These are phyloP conservation scores for Exophiala xenobiotica DNA, from an alignment of 2,329 filamentous ascomycete genomes.

Conservation along the genomic window DNA sequence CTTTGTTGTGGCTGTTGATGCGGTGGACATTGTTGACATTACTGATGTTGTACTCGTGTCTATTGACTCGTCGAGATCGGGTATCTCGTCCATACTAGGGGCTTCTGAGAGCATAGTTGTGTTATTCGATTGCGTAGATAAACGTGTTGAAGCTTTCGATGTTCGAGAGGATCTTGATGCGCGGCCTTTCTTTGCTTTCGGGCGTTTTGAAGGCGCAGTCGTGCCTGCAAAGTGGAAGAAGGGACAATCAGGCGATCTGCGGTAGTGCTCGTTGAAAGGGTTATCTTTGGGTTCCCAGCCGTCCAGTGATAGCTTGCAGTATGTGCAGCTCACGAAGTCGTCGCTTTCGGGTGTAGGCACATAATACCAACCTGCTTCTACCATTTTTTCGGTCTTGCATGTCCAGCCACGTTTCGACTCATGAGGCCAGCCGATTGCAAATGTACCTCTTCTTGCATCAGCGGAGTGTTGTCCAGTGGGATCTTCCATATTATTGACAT, in stretches of 20 bases:
- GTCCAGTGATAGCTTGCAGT: constrained; percentile 85
- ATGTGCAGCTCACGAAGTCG: constrained; percentile 87
- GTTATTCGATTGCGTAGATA: constrained; percentile 52
- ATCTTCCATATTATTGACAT: constrained; percentile 65
- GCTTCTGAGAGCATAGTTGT: constrained; percentile 46
- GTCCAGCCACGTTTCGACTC: constrained; percentile 85
- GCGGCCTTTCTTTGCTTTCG: constrained; percentile 54
- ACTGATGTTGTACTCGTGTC: constrained; percentile 55
- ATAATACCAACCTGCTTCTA: constrained; percentile 91
- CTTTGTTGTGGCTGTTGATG: constrained; percentile 46
- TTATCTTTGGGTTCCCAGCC: constrained; percentile 94
- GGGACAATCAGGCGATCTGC: constrained; percentile 72
- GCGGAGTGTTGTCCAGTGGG: constrained; percentile 70
- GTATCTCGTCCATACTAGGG: constrained; percentile 32
- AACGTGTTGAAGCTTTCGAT: constrained; percentile 67
- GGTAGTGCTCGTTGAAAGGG: constrained; percentile 84
- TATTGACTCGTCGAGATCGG: constrained; percentile 53
- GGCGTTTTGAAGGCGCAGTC: constrained; percentile 55
- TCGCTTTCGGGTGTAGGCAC: constrained; percentile 79
- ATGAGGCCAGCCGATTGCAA: constrained; percentile 83
- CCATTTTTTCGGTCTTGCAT: constrained; percentile 87
- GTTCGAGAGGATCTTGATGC: constrained; percentile 34
- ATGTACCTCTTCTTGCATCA: constrained; percentile 78
- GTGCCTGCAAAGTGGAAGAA: constrained; percentile 73
- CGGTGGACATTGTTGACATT: constrained; percentile 39